Conservation (phyloP, 257 asterid genomes). For the Ajuga chamaepitys region DNA sequence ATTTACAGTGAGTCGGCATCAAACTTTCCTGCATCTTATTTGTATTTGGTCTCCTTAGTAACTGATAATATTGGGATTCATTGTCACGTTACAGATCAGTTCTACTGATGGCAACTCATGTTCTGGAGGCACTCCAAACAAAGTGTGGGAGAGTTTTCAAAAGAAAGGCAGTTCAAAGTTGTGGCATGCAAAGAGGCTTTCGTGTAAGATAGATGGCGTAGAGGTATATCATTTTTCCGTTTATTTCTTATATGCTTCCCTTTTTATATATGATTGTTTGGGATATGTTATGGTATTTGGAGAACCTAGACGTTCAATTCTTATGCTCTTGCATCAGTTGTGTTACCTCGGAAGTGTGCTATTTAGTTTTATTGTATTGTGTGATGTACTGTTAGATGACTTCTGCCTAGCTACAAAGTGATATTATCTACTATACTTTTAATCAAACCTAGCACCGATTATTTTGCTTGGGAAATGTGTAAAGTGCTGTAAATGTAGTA, state of each 20-base stretch:
- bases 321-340: background rate
- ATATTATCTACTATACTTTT: background rate
- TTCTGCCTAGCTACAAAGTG: background rate
- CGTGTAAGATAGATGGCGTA: slow-evolving; percentile 78
- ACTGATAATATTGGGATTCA: slow-evolving; percentile 12
- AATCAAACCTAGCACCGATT: background rate
- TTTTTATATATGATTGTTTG: background rate
- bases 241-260: no score
- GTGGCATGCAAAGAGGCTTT: slow-evolving; percentile 76
- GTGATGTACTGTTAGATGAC: background rate
- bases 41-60: background rate
- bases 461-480: slow-evolving; percentile 5
- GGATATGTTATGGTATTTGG: background rate
- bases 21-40: background rate
- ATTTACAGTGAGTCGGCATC: slow-evolving; percentile 50
- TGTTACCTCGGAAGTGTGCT: background rate
- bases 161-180: slow-evolving; percentile 63
- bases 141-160: slow-evolving; percentile 83
- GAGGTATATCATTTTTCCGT: slow-evolving; percentile 43
- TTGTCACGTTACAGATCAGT: slow-evolving; percentile 45
- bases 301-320: background rate
- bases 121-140: slow-evolving; percentile 88
- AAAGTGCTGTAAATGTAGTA: background rate
- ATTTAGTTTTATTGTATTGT: background rate
- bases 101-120: slow-evolving; percentile 69